phyloP scores from a whole-genome alignment of 2,329 filamentous ascomycete species.

The Verticillium isaacii region DNA sequence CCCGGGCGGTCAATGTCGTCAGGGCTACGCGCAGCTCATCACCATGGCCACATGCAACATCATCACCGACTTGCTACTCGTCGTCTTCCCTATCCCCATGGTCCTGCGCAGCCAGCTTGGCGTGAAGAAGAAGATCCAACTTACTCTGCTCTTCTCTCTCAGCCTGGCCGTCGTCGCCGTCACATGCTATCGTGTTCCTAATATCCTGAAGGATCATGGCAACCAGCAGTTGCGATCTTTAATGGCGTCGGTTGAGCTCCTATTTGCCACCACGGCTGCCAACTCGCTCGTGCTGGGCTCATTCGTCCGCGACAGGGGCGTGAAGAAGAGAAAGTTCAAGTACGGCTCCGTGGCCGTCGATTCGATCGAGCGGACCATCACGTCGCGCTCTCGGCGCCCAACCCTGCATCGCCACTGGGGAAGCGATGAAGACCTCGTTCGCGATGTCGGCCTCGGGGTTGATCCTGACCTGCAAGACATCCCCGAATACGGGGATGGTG shows the following conservation, averaged over 20 bases:
- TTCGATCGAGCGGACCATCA: constrained; percentile 49
- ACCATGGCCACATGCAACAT: constrained; percentile 89
- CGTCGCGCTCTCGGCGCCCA: constrained; percentile 34
- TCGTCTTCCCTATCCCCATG: constrained; percentile 85
- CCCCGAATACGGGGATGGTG: constrained; percentile 14
- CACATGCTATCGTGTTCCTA: constrained; percentile 75
- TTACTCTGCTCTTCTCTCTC: constrained; percentile 76
- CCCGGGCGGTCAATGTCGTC: constrained; percentile 78
- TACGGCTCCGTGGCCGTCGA: constrained; percentile 55
- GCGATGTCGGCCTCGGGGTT: constrained; percentile 69
- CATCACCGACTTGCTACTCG: constrained; percentile 80
- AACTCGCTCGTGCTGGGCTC: constrained; percentile 89
- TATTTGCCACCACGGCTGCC: constrained; percentile 81
- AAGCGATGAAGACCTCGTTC: constrained; percentile 86
- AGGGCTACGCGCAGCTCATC: constrained; percentile 80
- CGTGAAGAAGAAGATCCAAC: constrained; percentile 71
- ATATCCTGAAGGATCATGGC: constrained; percentile 66
- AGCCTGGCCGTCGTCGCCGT: constrained; percentile 76
- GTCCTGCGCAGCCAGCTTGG: constrained; percentile 75
- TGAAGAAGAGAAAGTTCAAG: constrained; percentile 85
- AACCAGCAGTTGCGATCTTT: constrained; percentile 84
- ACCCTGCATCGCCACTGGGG: constrained; percentile 67
- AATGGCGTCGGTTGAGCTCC: constrained; percentile 82
- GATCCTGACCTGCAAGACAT: constrained; percentile 44
- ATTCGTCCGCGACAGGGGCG: constrained; percentile 83